Percentiles rank a stretch among this genome's conserved stretches.
Evolutionary conservation across 345 rosid genomes (phyloP).

Genomic region (Punica granatum): DNA sequence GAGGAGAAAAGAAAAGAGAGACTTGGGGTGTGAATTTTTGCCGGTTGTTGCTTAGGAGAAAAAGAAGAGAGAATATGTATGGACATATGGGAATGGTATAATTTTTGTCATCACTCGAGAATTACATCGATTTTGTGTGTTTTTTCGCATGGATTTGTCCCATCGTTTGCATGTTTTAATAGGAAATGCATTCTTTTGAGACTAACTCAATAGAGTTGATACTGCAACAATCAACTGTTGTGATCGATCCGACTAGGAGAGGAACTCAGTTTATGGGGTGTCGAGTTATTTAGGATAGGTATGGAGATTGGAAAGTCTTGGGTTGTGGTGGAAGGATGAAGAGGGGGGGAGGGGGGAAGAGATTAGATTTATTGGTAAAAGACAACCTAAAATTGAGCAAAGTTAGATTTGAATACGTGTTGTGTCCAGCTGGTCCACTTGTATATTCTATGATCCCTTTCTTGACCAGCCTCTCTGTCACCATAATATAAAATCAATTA

Average conservation of each 20-base stretch:
- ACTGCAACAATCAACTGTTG: background rate
- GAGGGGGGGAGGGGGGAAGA: too few relatives aligned
- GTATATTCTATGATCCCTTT: background rate
- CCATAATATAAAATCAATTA: background rate
- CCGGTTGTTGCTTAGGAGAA: background rate
- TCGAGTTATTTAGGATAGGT: too few relatives aligned
- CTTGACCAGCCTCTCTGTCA: background rate
- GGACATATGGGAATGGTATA: background rate
- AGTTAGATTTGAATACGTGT: background rate
- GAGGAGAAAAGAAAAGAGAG: background rate
- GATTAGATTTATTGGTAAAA: background rate
- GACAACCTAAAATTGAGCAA: background rate
- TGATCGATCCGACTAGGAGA: background rate
- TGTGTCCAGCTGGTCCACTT: background rate
- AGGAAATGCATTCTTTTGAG: background rate
- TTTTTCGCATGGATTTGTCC: background rate
- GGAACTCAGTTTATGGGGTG: background rate
- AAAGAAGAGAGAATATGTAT: background rate
- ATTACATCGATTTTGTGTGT: background rate
- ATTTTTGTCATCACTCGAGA: background rate
- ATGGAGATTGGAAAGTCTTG: background rate
- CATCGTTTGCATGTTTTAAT: background rate
- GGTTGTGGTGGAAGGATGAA: background rate
- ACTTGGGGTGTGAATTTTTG: constrained; percentile 1
- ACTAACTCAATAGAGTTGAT: too few relatives aligned